Base-by-base conservation (phyloP, 768 basidiomycete species). In the Lentinula sp. region DNA sequence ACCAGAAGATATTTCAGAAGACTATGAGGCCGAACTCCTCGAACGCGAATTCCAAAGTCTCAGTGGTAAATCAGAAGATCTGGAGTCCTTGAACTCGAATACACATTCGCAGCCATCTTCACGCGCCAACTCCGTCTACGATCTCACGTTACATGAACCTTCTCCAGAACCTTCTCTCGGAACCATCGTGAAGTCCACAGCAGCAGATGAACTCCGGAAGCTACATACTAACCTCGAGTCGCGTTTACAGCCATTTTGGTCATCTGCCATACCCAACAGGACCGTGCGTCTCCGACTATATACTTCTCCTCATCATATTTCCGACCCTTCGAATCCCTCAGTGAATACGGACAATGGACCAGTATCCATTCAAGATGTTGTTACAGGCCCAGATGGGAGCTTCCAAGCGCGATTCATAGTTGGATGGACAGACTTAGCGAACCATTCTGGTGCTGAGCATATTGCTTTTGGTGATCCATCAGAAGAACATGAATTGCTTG, bases 161-260 rank as follows among this genome's bases (percentile, higher is more conserved):
- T 71, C 3, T 58, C 70, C 4, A 72, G 73, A 2, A 62, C 70
- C 31, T 32, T 43, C 28, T 31, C 11, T 46, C 35, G 37, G 37
- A 34, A 21, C 39, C 51, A 5, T 52, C 31, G 15, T 55, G 1
- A 43, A 56, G 43, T 28, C n/a, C 23, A 42, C 18, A 21, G 48
- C 69, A 42, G 61, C 70, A 5, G 64, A 62, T 5, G 73, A 78
- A 21, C 68, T 89, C 16, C 80, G 76, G 3, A 78, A 81, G 28
- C 77, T 88, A 57, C 88, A 94, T 63, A 77, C 78, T 11, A 95
- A 95, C 66, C 79, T 96, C 4, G 89, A 93, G 68, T 71, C 79
- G 5, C 85, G 94, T 0, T 74, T 96, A 28, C 84, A 82, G 52
- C 84, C 87, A 0, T 94, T 96, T 73, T 95, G 91, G 91, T 82